Base-by-base conservation (phyloP, 2,329 filamentous ascomycete genomes). In the Sarocladium strictum region DNA sequence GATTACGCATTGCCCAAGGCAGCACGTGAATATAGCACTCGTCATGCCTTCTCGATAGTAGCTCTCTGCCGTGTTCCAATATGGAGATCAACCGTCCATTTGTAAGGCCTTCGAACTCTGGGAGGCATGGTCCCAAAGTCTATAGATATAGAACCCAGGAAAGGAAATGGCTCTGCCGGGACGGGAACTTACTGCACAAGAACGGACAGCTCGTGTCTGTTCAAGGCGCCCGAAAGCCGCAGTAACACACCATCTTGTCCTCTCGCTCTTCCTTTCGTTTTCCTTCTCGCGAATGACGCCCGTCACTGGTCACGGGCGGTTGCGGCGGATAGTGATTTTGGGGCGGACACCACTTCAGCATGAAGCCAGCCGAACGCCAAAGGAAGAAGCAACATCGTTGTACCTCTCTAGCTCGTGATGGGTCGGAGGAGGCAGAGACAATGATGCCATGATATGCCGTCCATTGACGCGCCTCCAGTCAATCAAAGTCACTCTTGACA, bases 291-390 rank as follows among this genome's bases (percentile, higher is more conserved):
- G 29, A 49, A 29, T n/a, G 43, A 21, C 43, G 43, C 43, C 38
- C 38, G 38, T 49, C 23, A 49, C 43, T 49, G 43, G 43, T 29
- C 24, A 29, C 43, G n/a, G 23, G 43, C 43, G 43, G 43, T 24
- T 27, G 23, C 43, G 29, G 43, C 43, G 38, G 38, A 4, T 49
- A 24, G 43, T 49, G 43, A 29, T 32, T n/a, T n/a, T 4, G 43
- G 15, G 43, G 23, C 43, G 43, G 38, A 17, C 14, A 43, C 38
- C 17, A 43, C 14, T 43, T 7, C 38, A 43, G 23, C 17, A 17
- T n/a, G 38, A 21, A 21, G n/a, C 35, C n/a, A 38, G 9, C 12
- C 35, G 15, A 15, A 38, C 12, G 35, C 35, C 7, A 38, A 6
- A 38, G 35, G n/a, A 15, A 17, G n/a, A 43, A 43, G 38, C 19